Evolutionary conservation across 352 stramenopile species (phyloP).

Genomic region (Phytophthora foliorum): DNA sequence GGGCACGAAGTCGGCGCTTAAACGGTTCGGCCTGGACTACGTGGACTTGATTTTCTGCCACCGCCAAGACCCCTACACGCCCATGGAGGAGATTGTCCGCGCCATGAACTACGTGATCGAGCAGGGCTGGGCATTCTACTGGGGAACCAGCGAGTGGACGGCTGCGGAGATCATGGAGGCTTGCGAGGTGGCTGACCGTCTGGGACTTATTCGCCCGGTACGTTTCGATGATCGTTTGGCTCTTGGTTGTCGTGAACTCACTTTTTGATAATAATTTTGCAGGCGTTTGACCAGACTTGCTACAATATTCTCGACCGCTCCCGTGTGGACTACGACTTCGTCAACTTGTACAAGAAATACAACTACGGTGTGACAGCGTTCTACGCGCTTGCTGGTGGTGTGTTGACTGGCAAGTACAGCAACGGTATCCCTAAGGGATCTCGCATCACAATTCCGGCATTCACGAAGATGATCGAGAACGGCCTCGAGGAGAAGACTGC

Average conservation of each 20-base stretch:
- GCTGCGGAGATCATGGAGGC: conserved; percentile 60
- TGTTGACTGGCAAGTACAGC: conserved; percentile 83
- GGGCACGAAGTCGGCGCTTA: conserved; percentile 27
- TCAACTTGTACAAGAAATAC: conserved; percentile 65
- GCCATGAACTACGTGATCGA: conserved; percentile 71
- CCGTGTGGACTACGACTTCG: conserved; percentile 74
- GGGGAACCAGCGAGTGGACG: conserved; percentile 81
- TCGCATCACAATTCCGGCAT: conserved; percentile 48
- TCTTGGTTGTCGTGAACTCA: background rate
- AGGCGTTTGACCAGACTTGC: conserved; percentile 66
- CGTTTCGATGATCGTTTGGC: background rate
- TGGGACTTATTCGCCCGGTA: conserved; percentile 59
- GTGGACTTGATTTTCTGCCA: conserved; percentile 66
- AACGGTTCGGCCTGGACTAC: conserved; percentile 49
- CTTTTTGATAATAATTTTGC: conserved; percentile 1
- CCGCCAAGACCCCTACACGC: conserved; percentile 47
- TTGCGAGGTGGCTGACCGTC: conserved; percentile 56
- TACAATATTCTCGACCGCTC: conserved; percentile 82
- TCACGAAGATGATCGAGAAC: conserved; percentile 47
- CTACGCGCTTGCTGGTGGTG: conserved; percentile 58
- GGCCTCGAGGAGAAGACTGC: conserved; percentile 50
- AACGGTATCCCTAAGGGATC: conserved; percentile 54
- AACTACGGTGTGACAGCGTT: conserved; percentile 78
- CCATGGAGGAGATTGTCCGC: conserved; percentile 62
- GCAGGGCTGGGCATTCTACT: conserved; percentile 51